These are phyloP conservation scores for Lodderomyces margitis DNA, from an alignment of 1,139 yeast genomes.

Conservation along the genomic window DNA sequence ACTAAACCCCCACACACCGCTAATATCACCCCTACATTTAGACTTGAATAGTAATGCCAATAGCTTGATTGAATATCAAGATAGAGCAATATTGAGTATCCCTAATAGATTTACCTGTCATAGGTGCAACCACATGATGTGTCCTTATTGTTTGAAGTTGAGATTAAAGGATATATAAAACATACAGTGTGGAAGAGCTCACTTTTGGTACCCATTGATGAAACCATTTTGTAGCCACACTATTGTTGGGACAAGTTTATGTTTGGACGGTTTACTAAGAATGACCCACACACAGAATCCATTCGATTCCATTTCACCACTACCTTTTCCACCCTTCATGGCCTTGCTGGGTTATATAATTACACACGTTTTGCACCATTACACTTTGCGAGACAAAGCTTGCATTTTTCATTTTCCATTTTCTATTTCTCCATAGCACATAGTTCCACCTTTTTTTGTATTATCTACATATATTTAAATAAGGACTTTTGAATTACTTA, in stretches of 20 bases:
- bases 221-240: too few relatives aligned
- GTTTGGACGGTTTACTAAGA: too few relatives aligned
- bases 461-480: not conserved
- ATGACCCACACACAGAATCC: too few relatives aligned
- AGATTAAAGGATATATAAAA: conserved; percentile 32
- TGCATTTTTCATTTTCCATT: not conserved
- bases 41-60: conserved; percentile 8
- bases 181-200: too few relatives aligned
- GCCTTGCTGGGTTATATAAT: too few relatives aligned
- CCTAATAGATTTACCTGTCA: conserved; percentile 44
- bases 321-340: too few relatives aligned
- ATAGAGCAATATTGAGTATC: conserved; percentile 18
- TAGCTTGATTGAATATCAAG: conserved; percentile 12
- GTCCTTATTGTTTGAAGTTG: conserved; percentile 50
- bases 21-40: conserved; percentile 11
- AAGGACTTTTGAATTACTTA: not conserved
- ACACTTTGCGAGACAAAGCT: too few relatives aligned
- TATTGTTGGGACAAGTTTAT: too few relatives aligned
- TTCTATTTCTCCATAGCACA: not conserved
- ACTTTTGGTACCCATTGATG: too few relatives aligned
- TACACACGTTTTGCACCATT: too few relatives aligned
- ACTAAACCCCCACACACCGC: conserved; percentile 7
- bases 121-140: conserved; percentile 53
- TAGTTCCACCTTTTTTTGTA: not conserved
- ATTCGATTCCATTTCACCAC: too few relatives aligned